These are phyloP conservation scores for Aleurites moluccanus DNA, from an alignment of 441 rosid species.

Conservation along the genomic window DNA sequence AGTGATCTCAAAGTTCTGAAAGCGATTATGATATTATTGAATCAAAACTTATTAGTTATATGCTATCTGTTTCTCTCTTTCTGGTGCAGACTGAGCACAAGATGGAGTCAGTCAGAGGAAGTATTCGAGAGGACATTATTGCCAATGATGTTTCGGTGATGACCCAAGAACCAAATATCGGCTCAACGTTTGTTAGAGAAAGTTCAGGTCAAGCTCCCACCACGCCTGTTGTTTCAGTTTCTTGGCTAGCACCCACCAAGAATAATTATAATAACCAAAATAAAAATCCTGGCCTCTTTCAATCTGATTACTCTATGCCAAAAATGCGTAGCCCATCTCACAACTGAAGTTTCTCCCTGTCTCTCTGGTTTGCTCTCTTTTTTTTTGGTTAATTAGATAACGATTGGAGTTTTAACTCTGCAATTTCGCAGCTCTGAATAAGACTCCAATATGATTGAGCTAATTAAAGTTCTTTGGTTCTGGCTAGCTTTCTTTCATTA, in stretches of 20 bases:
- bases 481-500: no score
- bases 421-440: no score
- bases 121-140: not conserved
- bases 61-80: no score
- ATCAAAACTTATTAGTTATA: no score
- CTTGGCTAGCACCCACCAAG: slow-evolving; percentile 27
- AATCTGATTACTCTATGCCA: slow-evolving; percentile 58
- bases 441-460: no score
- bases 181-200: slow-evolving; percentile 4
- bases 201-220: slow-evolving; percentile 30
- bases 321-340: slow-evolving; percentile 52
- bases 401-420: no score
- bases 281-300: slow-evolving; percentile 28
- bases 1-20: not conserved
- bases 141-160: slow-evolving; percentile 4
- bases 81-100: slow-evolving; percentile 22
- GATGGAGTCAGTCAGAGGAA: slow-evolving; percentile 12
- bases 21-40: no score
- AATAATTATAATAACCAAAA: slow-evolving; percentile 1
- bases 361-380: no score
- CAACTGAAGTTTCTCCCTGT: slow-evolving; percentile 25
- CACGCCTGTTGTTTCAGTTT: slow-evolving; percentile 29
- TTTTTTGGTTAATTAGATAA: not conserved
- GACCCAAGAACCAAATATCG: slow-evolving; percentile 6
- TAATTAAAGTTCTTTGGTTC: no score